Evolutionary conservation across 768 basidiomycete species (phyloP).

Genomic region (Mycena capillaripes): DNA sequence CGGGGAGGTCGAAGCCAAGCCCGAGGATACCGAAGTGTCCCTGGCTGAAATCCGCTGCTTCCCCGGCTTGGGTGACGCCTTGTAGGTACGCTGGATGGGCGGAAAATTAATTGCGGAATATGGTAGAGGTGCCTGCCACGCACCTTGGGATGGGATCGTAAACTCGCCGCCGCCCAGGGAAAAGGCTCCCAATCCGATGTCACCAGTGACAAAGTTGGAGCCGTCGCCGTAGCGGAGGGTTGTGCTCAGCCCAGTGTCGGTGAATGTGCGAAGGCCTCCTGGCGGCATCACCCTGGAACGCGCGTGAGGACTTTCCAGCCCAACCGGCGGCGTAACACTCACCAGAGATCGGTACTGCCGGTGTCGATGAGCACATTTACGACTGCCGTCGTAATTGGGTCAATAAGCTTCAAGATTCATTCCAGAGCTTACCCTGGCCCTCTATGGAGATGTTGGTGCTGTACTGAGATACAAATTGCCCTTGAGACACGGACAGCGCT

Average conservation of each 20-base stretch:
- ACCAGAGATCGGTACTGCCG: constrained; percentile 15
- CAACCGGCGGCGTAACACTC: neutral
- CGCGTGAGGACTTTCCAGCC: neutral
- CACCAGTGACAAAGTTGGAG: constrained; percentile 4
- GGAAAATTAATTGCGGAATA: no score
- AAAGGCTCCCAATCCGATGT: constrained; percentile 5
- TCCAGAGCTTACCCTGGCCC: neutral
- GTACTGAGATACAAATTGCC: constrained; percentile 2
- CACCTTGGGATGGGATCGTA: neutral
- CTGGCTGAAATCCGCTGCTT: neutral
- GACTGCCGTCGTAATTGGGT: neutral
- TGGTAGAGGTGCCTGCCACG: neutral
- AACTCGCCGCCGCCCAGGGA: neutral
- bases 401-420: neutral
- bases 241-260: constrained; percentile 8
- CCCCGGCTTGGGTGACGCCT: neutral
- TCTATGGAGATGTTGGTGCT: constrained; percentile 11
- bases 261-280: neutral
- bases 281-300: constrained; percentile 1
- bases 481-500: neutral
- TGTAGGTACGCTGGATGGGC: neutral
- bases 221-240: constrained; percentile 8
- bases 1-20: constrained; percentile 3
- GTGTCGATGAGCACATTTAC: constrained; percentile 19
- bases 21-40: constrained; percentile 14